Evolutionary conservation across 176 grass and related monocot genomes (phyloP).

Genomic region (Metroxylon sagu): DNA sequence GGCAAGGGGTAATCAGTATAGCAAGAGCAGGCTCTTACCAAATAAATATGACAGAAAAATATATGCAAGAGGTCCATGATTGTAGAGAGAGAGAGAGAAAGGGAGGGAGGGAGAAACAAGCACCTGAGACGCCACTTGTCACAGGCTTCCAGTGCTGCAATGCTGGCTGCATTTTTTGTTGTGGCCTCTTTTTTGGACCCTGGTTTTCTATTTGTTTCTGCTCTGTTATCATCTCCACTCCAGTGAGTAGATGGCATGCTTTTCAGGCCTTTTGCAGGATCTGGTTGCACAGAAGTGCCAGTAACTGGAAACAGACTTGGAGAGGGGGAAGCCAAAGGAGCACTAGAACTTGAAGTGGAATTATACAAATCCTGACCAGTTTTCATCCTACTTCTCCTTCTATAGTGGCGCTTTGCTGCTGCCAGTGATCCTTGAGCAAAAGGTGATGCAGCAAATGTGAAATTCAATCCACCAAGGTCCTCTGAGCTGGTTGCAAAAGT

Average conservation of each 20-base stretch:
- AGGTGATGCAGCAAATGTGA: slow-evolving; percentile 39
- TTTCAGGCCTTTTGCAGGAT: slow-evolving; percentile 28
- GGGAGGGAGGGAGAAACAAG: neutral
- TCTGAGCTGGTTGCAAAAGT: slow-evolving; percentile 20
- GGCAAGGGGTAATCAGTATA: too few relatives aligned
- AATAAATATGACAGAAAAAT: too few relatives aligned
- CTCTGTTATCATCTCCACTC: slow-evolving; percentile 25
- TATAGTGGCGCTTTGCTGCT: slow-evolving; percentile 34
- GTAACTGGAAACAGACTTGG: slow-evolving; percentile 26
- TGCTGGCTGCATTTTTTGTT: slow-evolving; percentile 22
- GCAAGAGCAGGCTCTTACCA: too few relatives aligned
- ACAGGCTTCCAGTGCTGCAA: slow-evolving; percentile 43
- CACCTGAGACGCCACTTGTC: slow-evolving; percentile 92
- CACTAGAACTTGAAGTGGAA: neutral
- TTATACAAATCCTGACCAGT: slow-evolving; percentile 7
- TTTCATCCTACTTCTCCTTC: slow-evolving; percentile 65
- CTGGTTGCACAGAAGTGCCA: slow-evolving; percentile 20
- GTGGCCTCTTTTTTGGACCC: slow-evolving; percentile 20
- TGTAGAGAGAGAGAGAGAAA: too few relatives aligned
- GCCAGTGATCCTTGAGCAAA: slow-evolving; percentile 24
- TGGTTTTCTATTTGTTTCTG: slow-evolving; percentile 23
- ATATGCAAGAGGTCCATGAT: too few relatives aligned
- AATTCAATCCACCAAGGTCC: slow-evolving; percentile 20
- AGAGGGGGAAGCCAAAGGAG: slow-evolving; percentile 8
- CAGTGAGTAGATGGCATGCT: slow-evolving; percentile 24